Evolutionary conservation across 2,329 filamentous ascomycete species (phyloP), one percentile per base, ranked within the genome.

Genomic region (Paecilomyces formosus): DNA sequence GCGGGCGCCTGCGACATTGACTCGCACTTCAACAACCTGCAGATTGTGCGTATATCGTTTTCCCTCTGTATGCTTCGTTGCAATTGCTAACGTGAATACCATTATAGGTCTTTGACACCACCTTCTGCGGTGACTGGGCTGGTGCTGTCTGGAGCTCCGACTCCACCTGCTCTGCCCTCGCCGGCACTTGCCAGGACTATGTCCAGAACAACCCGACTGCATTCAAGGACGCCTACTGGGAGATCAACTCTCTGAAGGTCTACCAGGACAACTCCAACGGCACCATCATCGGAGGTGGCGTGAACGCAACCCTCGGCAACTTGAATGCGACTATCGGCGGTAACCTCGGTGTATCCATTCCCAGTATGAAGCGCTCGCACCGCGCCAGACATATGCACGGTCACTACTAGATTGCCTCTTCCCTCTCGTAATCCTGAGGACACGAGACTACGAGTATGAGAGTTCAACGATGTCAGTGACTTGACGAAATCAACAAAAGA

Each of bases 61-160:
- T 6, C 9, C 22, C 26, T 6, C 33, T 21, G 53, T n/a, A 18
- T 45, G 13, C 26, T 28, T 18, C 21, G 51, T 55, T 8, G 1
- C 13, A 56, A 13, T 45, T n/a, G 39, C 51, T 35, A 53, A 51
- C 51, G 24, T 54, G 45, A 54, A 64, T 54, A 60, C 35, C 56
- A n/a, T 15, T 56, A 13, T 55, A 75, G 73, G 68, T 76, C 56
- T 76, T 88, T 39, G 95, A 89, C 75, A 94, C 87, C 0, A 89
- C 88, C 5, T 90, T 96, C 72, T 97, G 92, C 73, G 92, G 92
- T 21, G 84, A 88, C 68, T 96, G 92, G 92, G 92, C 92, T 7
- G 90, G 90, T 24, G 71, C 77, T 50, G 84, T 86, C 33, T 96
- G 88, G 87, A 67, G 68, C 54, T 68, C 72, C 31, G 80, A 86